These are phyloP conservation scores for Cylindrodendrum hubeiense DNA, from an alignment of 2,329 filamentous ascomycete species.

Conservation along the genomic window DNA sequence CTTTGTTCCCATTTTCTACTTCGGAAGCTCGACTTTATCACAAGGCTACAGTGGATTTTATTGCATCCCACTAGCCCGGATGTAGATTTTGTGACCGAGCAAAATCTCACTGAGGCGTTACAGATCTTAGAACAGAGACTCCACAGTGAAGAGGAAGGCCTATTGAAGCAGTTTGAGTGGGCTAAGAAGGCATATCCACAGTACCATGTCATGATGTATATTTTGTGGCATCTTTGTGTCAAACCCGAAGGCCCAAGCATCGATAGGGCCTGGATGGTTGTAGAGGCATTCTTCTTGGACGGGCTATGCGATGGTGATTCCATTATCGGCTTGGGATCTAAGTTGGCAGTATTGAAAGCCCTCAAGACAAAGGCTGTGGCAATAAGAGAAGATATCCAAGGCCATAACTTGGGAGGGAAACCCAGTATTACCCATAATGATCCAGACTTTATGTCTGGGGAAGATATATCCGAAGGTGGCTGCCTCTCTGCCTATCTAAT, in stretches of 20 bases:
- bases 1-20: constrained; percentile 40
- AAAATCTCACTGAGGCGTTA: constrained; percentile 46
- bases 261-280: constrained; percentile 49
- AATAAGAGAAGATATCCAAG: background rate
- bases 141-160: constrained; percentile 41
- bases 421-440: background rate
- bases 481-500: background rate
- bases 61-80: constrained; percentile 13
- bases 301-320: background rate
- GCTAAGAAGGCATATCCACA: constrained; percentile 50
- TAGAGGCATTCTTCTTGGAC: background rate
- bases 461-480: background rate
- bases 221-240: constrained; percentile 55
- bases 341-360: background rate
- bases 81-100: constrained; percentile 35
- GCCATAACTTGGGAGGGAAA: background rate
- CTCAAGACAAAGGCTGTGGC: constrained; percentile 3
- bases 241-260: constrained; percentile 45
- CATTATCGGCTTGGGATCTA: background rate
- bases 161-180: constrained; percentile 51
- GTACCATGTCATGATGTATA: constrained; percentile 52
- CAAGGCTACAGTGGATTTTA: constrained; percentile 40
- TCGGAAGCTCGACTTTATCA: constrained; percentile 46
- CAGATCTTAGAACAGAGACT: constrained; percentile 44
- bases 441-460: too few species aligned